Evolutionary conservation across 2,329 filamentous ascomycete genomes (phyloP).

Genomic region (Penicillium sp.): DNA sequence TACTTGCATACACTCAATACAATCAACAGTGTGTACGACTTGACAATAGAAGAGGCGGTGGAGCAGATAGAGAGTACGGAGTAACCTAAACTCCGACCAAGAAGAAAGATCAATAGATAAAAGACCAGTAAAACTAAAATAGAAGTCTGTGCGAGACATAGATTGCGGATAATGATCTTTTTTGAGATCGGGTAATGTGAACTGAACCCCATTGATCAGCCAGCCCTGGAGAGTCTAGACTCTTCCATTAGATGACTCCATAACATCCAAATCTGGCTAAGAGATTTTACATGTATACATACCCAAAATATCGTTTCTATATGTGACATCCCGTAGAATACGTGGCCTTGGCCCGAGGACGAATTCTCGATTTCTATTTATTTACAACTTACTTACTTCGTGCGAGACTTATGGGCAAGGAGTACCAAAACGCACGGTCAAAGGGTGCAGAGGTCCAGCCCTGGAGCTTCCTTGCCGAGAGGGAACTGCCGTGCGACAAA

Average conservation of each 20-base stretch:
- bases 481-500: conserved; percentile 6
- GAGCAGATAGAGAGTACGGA: neutral
- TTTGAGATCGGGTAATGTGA: neutral
- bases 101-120: neutral
- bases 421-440: neutral
- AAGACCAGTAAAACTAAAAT: neutral
- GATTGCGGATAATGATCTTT: neutral
- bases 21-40: neutral
- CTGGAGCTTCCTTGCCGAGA: neutral
- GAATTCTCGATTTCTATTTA: neutral
- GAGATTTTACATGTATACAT: conserved; percentile 1
- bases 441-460: neutral
- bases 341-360: neutral
- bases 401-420: neutral
- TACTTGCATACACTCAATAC: neutral
- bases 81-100: neutral
- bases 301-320: neutral
- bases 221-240: conserved; percentile 1
- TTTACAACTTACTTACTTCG: neutral
- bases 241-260: neutral
- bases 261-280: neutral
- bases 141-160: neutral
- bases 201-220: neutral
- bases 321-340: neutral
- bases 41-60: conserved; percentile 14